A percentile compares a stretch with the other conserved stretches of the same genome.
These are phyloP conservation scores for Calocera cornea DNA, from an alignment of 768 basidiomycete genomes.

Conservation along the genomic window DNA sequence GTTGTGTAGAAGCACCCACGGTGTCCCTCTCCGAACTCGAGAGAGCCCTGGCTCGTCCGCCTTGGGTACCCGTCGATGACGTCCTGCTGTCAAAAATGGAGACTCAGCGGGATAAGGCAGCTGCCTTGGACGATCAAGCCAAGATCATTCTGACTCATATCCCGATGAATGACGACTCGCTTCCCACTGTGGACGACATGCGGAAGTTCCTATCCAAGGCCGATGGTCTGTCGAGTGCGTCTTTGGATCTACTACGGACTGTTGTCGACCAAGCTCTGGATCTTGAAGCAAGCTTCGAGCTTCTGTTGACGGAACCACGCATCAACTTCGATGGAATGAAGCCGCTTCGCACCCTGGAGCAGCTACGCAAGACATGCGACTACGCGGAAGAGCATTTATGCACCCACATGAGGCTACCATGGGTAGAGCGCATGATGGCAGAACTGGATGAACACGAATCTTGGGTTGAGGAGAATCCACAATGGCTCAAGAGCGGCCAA, in stretches of 20 bases:
- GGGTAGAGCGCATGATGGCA: slow-evolving; percentile 17
- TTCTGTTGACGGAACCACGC: slow-evolving; percentile 11
- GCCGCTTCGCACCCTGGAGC: slow-evolving; percentile 12
- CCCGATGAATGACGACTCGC: neutral
- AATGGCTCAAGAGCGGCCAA: slow-evolving; percentile 15
- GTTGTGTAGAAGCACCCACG: slow-evolving; percentile 49
- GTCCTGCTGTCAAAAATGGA: slow-evolving; percentile 52
- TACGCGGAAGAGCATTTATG: slow-evolving; percentile 14
- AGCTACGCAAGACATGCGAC: slow-evolving; percentile 13
- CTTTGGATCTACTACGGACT: neutral
- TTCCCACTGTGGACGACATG: neutral
- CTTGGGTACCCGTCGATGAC: slow-evolving; percentile 55
- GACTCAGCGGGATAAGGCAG: slow-evolving; percentile 50
- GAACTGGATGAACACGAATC: slow-evolving; percentile 20
- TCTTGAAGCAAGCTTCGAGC: slow-evolving; percentile 15
- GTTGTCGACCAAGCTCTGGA: neutral
- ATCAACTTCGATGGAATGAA: slow-evolving; percentile 14
- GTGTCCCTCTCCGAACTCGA: slow-evolving; percentile 70
- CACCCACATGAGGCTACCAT: slow-evolving; percentile 17
- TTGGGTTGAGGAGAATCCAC: slow-evolving; percentile 17
- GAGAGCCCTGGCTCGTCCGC: slow-evolving; percentile 50
- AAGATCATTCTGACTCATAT: slow-evolving; percentile 40
- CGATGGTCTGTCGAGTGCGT: neutral
- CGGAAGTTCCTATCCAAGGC: neutral
- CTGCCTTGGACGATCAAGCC: slow-evolving; percentile 69